phyloP scores from a whole-genome alignment of 2,329 filamentous ascomycete species.

The Bipolaris bicolor region DNA sequence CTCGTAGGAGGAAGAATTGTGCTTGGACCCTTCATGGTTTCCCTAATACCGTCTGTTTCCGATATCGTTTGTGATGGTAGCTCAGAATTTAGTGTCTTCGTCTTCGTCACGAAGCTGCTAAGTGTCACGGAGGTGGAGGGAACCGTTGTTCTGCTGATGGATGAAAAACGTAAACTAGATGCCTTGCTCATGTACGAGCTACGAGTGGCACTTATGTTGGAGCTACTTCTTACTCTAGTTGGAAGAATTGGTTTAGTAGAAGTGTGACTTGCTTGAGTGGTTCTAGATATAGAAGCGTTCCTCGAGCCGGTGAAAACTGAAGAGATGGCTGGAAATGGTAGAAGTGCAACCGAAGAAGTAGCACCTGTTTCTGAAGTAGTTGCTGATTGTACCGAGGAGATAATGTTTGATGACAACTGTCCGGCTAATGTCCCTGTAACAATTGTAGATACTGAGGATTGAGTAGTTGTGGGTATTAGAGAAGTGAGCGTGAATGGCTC shows the following conservation, averaged over 20 bases:
- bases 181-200: neutral
- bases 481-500: neutral
- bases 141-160: neutral
- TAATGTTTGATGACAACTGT: neutral
- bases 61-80: neutral
- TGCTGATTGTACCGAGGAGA: neutral
- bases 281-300: neutral
- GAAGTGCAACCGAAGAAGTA: neutral
- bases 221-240: neutral
- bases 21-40: neutral
- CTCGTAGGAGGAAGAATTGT: slow-evolving; percentile 16
- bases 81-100: neutral
- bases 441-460: neutral
- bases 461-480: neutral
- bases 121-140: neutral
- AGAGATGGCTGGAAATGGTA: neutral
- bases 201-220: neutral
- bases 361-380: neutral
- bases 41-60: neutral
- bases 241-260: neutral
- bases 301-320: neutral
- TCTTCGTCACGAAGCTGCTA: slow-evolving; percentile 1
- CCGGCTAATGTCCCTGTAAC: neutral
- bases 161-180: neutral
- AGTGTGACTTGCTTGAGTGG: neutral